Conservation (phyloP, 441 rosid genomes). For the Corymbia calophylla region DNA sequence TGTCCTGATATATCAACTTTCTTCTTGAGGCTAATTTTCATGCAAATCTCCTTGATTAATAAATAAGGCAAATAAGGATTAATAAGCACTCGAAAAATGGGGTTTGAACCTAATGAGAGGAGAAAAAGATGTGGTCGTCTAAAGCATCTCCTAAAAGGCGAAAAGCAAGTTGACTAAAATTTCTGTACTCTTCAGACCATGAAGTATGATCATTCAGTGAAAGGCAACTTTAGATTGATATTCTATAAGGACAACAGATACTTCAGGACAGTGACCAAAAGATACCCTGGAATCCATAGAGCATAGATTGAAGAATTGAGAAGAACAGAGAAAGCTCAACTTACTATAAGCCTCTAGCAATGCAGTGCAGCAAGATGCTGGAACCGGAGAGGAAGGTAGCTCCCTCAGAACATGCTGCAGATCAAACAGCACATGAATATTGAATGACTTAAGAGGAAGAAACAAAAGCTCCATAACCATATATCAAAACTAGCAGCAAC, state of each 20-base stretch:
- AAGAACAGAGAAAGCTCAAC: conserved; percentile 9
- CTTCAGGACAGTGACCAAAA: not conserved
- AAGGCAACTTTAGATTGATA: not conserved
- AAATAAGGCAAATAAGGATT: not conserved
- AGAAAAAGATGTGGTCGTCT: not conserved
- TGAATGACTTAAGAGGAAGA: not conserved
- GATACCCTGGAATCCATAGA: not conserved
- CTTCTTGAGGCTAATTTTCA: not conserved
- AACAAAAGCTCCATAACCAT: conserved; percentile 5
- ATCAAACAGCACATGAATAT: conserved; percentile 15
- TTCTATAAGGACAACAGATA: not conserved
- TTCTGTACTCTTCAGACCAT: not conserved
- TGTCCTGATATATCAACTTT: not conserved
- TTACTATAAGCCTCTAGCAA: conserved; percentile 93
- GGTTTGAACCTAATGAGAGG: not conserved
- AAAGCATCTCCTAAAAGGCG: not conserved
- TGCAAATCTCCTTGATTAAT: not conserved
- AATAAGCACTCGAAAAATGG: not conserved
- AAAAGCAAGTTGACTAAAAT: not conserved
- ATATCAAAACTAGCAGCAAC: conserved; percentile 6
- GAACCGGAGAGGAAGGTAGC: conserved; percentile 96
- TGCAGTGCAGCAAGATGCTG: conserved; percentile 96
- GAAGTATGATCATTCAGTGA: not conserved
- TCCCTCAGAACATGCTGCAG: conserved; percentile 94
- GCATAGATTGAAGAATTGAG: not conserved